Conservation (phyloP, 129 eudicot species). For the Heracleum sosnowskyi region DNA sequence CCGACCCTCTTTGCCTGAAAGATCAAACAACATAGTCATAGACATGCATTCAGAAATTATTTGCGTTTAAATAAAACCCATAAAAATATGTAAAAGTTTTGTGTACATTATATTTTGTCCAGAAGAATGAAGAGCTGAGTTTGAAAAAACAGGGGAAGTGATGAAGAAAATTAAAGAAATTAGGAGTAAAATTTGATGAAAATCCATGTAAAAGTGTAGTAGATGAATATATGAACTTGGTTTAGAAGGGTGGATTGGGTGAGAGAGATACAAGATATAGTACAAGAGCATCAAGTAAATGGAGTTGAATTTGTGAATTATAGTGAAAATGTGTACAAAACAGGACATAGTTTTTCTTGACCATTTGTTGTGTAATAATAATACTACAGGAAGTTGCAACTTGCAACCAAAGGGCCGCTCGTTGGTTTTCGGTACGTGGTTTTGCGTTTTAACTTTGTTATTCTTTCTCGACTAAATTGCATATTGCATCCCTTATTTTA, state of each 20-base stretch:
- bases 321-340: too few species aligned
- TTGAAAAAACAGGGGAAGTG: slow-evolving; percentile 13
- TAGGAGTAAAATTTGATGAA: slow-evolving; percentile 11
- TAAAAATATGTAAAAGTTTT: not conserved
- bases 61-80: not conserved
- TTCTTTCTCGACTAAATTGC: too few species aligned
- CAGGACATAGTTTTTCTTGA: not conserved
- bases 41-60: slow-evolving; percentile 3
- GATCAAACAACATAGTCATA: not conserved
- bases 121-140: slow-evolving; percentile 18
- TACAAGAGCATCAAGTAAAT: not conserved
- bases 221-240: not conserved
- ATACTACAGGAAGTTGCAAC: too few species aligned
- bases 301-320: not conserved
- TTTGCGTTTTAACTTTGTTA: too few species aligned
- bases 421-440: not conserved
- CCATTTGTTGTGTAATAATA: too few species aligned
- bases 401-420: not conserved
- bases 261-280: not conserved
- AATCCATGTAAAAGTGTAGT: slow-evolving; percentile 21
- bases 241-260: not conserved
- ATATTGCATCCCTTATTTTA: too few species aligned
- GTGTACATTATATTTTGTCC: slow-evolving; percentile 14
- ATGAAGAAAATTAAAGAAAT: slow-evolving; percentile 23
- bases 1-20: slow-evolving; percentile 24